Percentiles rank a stretch among this genome's conserved stretches.
Evolutionary conservation across 768 basidiomycete species (phyloP).

Genomic region (Podaxis mareebaensis): DNA sequence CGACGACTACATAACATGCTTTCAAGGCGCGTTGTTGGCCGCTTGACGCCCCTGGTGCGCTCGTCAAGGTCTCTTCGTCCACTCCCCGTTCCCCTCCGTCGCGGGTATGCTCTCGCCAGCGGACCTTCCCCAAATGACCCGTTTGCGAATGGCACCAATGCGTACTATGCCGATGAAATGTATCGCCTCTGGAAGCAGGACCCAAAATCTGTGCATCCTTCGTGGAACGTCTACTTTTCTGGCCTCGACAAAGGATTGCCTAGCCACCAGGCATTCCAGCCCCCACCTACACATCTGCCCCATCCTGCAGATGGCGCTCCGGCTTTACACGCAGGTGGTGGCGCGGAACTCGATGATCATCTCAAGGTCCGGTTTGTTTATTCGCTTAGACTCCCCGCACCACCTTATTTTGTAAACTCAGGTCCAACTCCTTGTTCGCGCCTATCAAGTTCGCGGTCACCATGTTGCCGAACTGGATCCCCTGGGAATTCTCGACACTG

Average conservation of each 20-base stretch:
- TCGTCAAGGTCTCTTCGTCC: not conserved
- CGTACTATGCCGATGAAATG: conserved; percentile 97
- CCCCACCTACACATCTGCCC: conserved; percentile 73
- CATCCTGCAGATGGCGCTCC: conserved; percentile 80
- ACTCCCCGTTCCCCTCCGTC: not conserved
- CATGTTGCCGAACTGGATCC: conserved; percentile 96
- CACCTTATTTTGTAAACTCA: conserved; percentile 30
- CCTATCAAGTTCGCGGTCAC: conserved; percentile 98
- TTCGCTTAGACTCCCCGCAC: conserved; percentile 7
- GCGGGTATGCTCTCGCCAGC: conserved; percentile 17
- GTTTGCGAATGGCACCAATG: conserved; percentile 93
- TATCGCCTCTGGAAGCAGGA: conserved; percentile 91
- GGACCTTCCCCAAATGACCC: conserved; percentile 74
- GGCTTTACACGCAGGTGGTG: conserved; percentile 65
- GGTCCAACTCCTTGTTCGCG: conserved; percentile 97
- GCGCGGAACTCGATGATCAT: conserved; percentile 87
- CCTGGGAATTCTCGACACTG: conserved; percentile 88
- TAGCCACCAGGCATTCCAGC: conserved; percentile 79
- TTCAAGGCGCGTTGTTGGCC: conserved; percentile 14
- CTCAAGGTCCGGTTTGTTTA: conserved; percentile 65
- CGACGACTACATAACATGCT: conserved; percentile 10
- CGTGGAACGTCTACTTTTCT: conserved; percentile 93
- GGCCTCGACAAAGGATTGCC: conserved; percentile 88
- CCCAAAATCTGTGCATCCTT: conserved; percentile 87
- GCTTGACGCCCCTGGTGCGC: conserved; percentile 7